These are phyloP conservation scores for Fusarium sp. DNA, from an alignment of 2,329 filamentous ascomycete species.

Conservation along the genomic window DNA sequence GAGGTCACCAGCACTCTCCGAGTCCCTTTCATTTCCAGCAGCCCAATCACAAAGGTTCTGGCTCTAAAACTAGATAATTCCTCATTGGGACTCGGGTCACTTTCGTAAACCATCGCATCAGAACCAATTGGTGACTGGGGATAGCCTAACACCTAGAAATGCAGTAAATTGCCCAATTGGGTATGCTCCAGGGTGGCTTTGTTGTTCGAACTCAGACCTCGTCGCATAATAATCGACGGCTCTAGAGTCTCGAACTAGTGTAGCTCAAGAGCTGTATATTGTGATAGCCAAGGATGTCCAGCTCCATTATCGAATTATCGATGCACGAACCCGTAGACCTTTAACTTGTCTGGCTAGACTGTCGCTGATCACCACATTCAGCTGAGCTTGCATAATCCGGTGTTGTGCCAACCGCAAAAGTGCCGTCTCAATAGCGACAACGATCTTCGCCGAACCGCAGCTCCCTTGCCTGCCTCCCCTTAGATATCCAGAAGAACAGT, in stretches of 20 bases:
- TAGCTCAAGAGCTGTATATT: background rate
- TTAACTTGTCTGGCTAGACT: background rate
- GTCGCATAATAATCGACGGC: background rate
- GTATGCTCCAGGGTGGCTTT: background rate
- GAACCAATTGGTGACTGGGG: background rate
- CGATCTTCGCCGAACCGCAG: background rate
- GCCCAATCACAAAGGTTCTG: background rate
- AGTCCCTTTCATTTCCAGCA: background rate
- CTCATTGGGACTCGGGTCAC: background rate
- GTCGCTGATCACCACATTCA: slow-evolving; percentile 24
- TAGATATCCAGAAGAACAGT: slow-evolving; percentile 1
- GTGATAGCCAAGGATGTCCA: background rate
- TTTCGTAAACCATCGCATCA: background rate
- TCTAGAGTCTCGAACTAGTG: background rate
- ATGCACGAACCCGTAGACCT: slow-evolving; percentile 2
- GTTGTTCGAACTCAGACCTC: background rate
- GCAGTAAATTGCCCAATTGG: background rate
- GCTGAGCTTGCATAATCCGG: slow-evolving; percentile 15
- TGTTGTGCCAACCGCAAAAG: slow-evolving; percentile 5
- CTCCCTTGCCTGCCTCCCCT: background rate
- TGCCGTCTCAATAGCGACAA: background rate
- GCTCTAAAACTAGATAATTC: slow-evolving; percentile 16
- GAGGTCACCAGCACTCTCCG: slow-evolving; percentile 1
- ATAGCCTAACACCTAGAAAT: background rate
- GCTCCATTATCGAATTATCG: background rate